Evolutionary conservation across 257 asterid genomes (phyloP).

Genomic region (Eucommia ulmoides): DNA sequence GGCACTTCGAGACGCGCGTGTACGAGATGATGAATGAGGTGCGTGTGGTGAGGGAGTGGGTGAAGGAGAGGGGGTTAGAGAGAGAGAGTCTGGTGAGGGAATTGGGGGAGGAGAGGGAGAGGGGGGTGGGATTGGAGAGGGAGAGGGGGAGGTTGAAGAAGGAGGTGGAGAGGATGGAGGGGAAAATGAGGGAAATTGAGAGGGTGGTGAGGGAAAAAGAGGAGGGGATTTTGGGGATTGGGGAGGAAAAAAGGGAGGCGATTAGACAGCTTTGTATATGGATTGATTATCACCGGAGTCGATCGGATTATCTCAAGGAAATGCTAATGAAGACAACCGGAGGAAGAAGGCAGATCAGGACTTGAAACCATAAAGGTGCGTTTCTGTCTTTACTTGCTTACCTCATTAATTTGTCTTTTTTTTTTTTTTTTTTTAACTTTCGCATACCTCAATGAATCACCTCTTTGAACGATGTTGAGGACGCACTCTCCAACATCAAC

Average conservation of each 20-base stretch:
- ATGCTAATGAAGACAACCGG: conserved; percentile 33
- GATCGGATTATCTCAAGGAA: conserved; percentile 53
- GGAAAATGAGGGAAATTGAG: conserved; percentile 30
- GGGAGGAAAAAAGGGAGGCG: conserved; percentile 80
- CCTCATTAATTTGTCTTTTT: too few species aligned
- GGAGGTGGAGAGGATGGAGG: conserved; percentile 24
- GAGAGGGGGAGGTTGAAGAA: conserved; percentile 30
- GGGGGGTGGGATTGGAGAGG: conserved; percentile 24
- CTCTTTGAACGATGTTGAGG: too few species aligned
- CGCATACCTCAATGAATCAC: too few species aligned
- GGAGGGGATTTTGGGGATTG: conserved; percentile 24
- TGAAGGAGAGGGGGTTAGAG: conserved; percentile 33
- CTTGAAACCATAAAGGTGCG: background rate
- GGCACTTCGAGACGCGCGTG: conserved; percentile 79
- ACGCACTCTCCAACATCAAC: too few species aligned
- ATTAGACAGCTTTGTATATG: conserved; percentile 62
- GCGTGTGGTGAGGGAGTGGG: conserved; percentile 33
- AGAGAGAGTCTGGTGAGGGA: conserved; percentile 36
- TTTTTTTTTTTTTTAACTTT: too few species aligned
- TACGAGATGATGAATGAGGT: conserved; percentile 58
- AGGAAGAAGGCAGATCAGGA: conserved; percentile 21
- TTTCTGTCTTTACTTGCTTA: background rate
- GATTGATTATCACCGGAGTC: conserved; percentile 73
- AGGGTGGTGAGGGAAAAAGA: conserved; percentile 31
- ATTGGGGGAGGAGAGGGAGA: conserved; percentile 28